phyloP scores from a whole-genome alignment of 2,329 filamentous ascomycete genomes.

The Phoma herbarum region DNA sequence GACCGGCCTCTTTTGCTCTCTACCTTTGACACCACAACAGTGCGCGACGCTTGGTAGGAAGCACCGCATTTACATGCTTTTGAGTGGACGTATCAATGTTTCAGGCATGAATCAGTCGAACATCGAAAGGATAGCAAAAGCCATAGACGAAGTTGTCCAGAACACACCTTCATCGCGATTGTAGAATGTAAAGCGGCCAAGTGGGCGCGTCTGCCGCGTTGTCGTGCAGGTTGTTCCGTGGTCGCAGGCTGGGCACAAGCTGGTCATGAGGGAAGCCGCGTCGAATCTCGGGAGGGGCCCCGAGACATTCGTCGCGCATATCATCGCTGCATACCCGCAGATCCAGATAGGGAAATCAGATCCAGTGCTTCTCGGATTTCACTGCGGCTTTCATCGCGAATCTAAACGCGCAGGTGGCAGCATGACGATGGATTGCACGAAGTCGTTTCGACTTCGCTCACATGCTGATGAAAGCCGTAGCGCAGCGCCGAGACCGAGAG shows the following conservation, averaged over 20 bases:
- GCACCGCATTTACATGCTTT: constrained; percentile 36
- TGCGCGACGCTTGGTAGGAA: constrained; percentile 25
- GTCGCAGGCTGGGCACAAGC: constrained; percentile 1
- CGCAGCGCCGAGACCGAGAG: not conserved
- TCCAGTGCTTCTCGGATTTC: constrained; percentile 1
- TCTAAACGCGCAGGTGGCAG: not conserved
- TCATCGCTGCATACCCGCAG: not conserved
- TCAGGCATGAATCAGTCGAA: constrained; percentile 34
- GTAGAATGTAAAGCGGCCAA: not conserved
- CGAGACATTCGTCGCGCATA: not conserved
- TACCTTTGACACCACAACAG: constrained; percentile 18
- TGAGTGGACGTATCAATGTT: constrained; percentile 38
- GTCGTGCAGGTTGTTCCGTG: not conserved
- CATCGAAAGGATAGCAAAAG: constrained; percentile 28
- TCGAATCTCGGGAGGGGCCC: constrained; percentile 10
- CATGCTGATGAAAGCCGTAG: not conserved
- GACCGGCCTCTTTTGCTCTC: not conserved
- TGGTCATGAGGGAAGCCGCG: constrained; percentile 3
- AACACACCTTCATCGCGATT: not conserved
- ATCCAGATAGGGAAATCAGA: constrained; percentile 9
- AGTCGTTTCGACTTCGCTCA: not conserved
- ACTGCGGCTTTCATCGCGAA: constrained; percentile 3
- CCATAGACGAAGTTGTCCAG: constrained; percentile 29
- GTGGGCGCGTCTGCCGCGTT: not conserved
- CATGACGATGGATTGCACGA: not conserved